A percentile compares a stretch with the other conserved stretches of the same genome.
Conservation (phyloP, 768 basidiomycete species). For the Grammothele lineata region DNA sequence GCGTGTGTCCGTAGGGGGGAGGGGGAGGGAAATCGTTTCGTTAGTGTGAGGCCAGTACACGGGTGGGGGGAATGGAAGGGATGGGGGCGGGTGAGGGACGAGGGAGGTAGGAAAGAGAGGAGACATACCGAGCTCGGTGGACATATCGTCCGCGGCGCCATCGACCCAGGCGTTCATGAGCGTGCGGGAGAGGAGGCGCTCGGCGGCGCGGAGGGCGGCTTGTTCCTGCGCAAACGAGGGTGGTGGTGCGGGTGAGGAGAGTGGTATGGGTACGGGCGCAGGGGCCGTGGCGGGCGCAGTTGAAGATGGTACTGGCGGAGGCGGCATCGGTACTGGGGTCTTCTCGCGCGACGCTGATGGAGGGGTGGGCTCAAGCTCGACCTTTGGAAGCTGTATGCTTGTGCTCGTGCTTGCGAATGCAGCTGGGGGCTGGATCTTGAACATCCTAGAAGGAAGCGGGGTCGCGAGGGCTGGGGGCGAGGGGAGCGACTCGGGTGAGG, state of each 20-base stretch:
- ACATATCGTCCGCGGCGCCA: slow-evolving; percentile 38
- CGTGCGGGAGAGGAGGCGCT: slow-evolving; percentile 38
- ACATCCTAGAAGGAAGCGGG: not conserved
- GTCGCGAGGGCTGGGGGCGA: slow-evolving; percentile 3
- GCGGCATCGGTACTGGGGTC: not conserved
- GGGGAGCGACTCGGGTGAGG: slow-evolving; percentile 8
- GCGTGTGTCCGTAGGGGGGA: not conserved
- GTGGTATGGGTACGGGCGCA: not conserved
- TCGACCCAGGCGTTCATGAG: slow-evolving; percentile 42
- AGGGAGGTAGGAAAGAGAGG: not conserved
- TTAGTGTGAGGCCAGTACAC: too few species aligned
- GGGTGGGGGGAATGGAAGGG: not conserved
- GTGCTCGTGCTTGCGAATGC: too few species aligned
- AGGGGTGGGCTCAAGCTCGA: not conserved
- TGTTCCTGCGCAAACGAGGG: slow-evolving; percentile 30
- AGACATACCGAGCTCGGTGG: slow-evolving; percentile 36
- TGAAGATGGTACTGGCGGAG: not conserved
- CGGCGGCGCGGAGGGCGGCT: slow-evolving; percentile 21
- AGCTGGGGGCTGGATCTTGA: too few species aligned
- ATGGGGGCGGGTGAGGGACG: not conserved
- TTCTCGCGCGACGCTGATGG: too few species aligned
- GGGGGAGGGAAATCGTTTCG: not conserved
- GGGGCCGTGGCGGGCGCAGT: not conserved
- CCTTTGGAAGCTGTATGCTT: not conserved
- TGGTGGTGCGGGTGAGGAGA: not conserved